These are phyloP conservation scores for Trametes polyzona DNA, from an alignment of 1,284 basidiomycete species.

Conservation along the genomic window DNA sequence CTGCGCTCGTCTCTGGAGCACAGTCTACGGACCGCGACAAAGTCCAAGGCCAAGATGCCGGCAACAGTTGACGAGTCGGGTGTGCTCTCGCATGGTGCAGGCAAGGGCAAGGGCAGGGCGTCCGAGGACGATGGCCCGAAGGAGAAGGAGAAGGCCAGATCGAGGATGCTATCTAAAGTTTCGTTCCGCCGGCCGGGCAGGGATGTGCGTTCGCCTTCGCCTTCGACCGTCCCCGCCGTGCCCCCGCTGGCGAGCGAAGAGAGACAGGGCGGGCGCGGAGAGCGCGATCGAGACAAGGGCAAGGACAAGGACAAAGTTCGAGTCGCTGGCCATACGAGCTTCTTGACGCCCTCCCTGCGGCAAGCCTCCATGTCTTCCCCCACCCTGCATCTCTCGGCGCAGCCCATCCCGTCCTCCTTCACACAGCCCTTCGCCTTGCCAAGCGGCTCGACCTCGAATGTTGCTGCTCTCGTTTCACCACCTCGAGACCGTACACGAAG, in stretches of 20 bases:
- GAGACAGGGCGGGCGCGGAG: slow-evolving; percentile 34
- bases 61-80: slow-evolving; percentile 46
- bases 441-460: slow-evolving; percentile 47
- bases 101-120: slow-evolving; percentile 48
- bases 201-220: slow-evolving; percentile 45
- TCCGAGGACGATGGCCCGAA: slow-evolving; percentile 35
- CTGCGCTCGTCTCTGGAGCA: slow-evolving; percentile 69
- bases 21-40: slow-evolving; percentile 62
- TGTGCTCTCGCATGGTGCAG: slow-evolving; percentile 42
- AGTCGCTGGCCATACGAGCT: slow-evolving; percentile 57
- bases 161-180: slow-evolving; percentile 54
- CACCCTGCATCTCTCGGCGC: slow-evolving; percentile 60
- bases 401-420: slow-evolving; percentile 53
- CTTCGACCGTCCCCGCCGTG: slow-evolving; percentile 44
- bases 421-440: slow-evolving; percentile 53
- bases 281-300: slow-evolving; percentile 37
- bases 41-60: slow-evolving; percentile 50
- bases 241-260: slow-evolving; percentile 33
- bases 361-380: slow-evolving; percentile 75
- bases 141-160: slow-evolving; percentile 46
- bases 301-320: slow-evolving; percentile 40
- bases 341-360: slow-evolving; percentile 64
- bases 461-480: slow-evolving; percentile 46
- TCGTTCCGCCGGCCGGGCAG: slow-evolving; percentile 54
- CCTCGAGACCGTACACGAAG: slow-evolving; percentile 45